Base-by-base conservation (phyloP, 2,329 filamentous ascomycete genomes). In the Colletotrichum sp. region DNA sequence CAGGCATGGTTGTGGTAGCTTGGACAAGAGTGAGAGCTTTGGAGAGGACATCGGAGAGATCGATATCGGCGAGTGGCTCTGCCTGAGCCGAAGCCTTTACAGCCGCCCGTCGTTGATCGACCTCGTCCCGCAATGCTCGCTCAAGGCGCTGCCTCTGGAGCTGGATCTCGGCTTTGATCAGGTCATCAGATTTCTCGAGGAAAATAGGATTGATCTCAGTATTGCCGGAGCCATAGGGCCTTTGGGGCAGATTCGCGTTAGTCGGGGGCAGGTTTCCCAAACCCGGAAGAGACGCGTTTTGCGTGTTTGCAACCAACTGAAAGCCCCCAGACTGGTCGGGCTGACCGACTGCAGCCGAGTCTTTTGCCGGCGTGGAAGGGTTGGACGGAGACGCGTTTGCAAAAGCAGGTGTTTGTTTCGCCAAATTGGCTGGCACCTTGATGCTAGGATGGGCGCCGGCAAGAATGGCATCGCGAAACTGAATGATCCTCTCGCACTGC, bases 71-170 rank as follows among this genome's bases (percentile, higher is more conserved):
- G 75, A 91, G 87, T 70, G 89, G 85, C 78, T 92, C 91, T 69
- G 85, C 84, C 78, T 88, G 88, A 52, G 82, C 78, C 77, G 83
- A 82, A 32, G 84, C 82, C 82, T 88, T 88, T 76, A 86, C 85
- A 34, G 85, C 82, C 76, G 84, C 82, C 71, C 86, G 88, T 76
- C 87, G 88, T 79, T 94, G 91, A 75, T 96, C 94, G 79, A 94
- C 86, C 84, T 98, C 94, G 69, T 98, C 94, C 84, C 92, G 93
- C 80, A 99, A 85, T 44, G 89, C 87, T 79, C 93, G 92, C 85
- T 99, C 97, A 81, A 98, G 88, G 78, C 94, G 92, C 85, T 96
- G 92, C 78, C 96, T 92, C 85, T 95, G 95, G 78, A 96, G 86
- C 82, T 94, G 92, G 77, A 95, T 88, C 85, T 98, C 95, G 82